Conservation (phyloP, 306 rosid species). For the Delonix regia region DNA sequence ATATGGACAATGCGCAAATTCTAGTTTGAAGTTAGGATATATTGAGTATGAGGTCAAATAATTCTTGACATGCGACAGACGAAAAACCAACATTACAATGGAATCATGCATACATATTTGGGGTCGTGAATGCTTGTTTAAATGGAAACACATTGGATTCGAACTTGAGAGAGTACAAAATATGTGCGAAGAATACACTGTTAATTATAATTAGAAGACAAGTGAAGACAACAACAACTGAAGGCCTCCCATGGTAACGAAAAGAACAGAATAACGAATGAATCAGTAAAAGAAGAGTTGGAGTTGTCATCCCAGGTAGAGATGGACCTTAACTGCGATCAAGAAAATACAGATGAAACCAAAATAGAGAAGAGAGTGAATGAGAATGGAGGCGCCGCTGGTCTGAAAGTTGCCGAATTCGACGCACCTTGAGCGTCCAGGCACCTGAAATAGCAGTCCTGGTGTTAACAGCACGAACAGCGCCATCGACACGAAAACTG, state of each 20-base stretch:
- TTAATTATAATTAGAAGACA: background rate
- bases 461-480: constrained; percentile 76
- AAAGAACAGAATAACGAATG: too few relatives aligned
- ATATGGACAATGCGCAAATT: too few relatives aligned
- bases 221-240: background rate
- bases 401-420: constrained; percentile 89
- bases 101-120: too few relatives aligned
- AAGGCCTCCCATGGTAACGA: background rate
- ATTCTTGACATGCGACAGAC: too few relatives aligned
- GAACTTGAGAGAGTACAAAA: too few relatives aligned
- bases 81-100: too few relatives aligned
- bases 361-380: constrained; percentile 84
- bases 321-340: constrained; percentile 68
- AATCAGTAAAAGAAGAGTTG: background rate
- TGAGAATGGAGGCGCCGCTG: constrained; percentile 72
- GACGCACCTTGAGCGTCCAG: constrained; percentile 66
- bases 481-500: constrained; percentile 75
- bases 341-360: constrained; percentile 69
- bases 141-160: background rate
- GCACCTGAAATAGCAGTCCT: constrained; percentile 78
- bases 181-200: background rate
- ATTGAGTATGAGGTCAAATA: too few relatives aligned
- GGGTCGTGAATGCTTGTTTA: too few relatives aligned
- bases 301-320: constrained; percentile 52
- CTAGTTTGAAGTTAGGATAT: too few relatives aligned